Conservation (phyloP, 2,329 filamentous ascomycete genomes). For the Leptographium lundbergii region DNA sequence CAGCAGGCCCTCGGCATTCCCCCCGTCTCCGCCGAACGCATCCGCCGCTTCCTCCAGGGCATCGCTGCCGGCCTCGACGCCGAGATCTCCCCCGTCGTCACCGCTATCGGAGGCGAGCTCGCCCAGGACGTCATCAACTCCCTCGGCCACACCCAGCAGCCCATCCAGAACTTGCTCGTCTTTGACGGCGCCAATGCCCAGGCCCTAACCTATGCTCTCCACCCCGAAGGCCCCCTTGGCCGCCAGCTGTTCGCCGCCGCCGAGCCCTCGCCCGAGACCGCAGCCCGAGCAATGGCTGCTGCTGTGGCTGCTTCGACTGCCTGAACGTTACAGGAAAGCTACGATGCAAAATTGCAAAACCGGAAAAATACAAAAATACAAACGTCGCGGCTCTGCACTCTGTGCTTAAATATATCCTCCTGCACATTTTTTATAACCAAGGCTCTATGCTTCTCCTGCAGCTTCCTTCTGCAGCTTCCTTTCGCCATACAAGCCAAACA, state of each 20-base stretch:
- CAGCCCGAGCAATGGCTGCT: too few species aligned
- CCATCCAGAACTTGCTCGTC: conserved; percentile 86
- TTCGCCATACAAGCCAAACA: too few species aligned
- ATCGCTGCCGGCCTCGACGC: conserved; percentile 45
- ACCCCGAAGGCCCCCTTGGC: conserved; percentile 49
- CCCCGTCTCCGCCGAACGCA: conserved; percentile 55
- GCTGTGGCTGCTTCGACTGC: too few species aligned
- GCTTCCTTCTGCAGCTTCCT: too few species aligned
- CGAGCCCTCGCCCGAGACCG: neutral
- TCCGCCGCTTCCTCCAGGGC: conserved; percentile 67
- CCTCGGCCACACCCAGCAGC: conserved; percentile 78
- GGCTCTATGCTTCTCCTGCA: too few species aligned
- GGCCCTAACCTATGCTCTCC: conserved; percentile 68
- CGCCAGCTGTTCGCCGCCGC: conserved; percentile 25
- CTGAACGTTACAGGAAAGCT: too few species aligned
- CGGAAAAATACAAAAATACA: too few species aligned
- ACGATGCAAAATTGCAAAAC: too few species aligned
- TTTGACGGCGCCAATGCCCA: conserved; percentile 78
- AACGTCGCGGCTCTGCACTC: too few species aligned
- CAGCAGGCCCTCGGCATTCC: conserved; percentile 64
- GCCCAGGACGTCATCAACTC: conserved; percentile 98
- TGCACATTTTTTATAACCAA: too few species aligned
- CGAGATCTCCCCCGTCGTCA: conserved; percentile 76
- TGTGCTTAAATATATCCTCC: too few species aligned
- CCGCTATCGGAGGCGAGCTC: conserved; percentile 78